Evolutionary conservation across 768 basidiomycete genomes (phyloP).

Genomic region (Phlebiopsis flavidoalba): DNA sequence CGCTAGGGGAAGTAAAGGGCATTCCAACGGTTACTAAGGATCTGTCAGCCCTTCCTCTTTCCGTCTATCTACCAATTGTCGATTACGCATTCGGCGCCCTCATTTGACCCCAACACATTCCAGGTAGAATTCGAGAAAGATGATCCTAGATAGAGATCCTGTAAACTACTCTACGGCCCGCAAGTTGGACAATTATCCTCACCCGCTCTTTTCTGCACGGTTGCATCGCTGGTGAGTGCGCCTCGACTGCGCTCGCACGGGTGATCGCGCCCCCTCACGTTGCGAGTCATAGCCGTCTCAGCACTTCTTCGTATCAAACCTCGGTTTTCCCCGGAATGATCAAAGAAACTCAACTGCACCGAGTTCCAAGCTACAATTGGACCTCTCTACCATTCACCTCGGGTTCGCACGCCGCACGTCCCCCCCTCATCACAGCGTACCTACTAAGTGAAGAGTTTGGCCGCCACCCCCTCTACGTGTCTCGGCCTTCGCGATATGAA

Average conservation of each 20-base stretch:
- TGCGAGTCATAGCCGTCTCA: constrained; percentile 35
- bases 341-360: constrained; percentile 29
- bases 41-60: no score
- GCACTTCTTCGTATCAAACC: constrained; percentile 46
- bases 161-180: constrained; percentile 24
- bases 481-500: constrained; percentile 44
- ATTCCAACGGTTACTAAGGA: no score
- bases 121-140: constrained; percentile 31
- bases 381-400: constrained; percentile 47
- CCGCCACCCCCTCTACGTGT: constrained; percentile 53
- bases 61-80: constrained; percentile 16
- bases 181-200: constrained; percentile 40
- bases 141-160: constrained; percentile 28
- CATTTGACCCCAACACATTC: not conserved
- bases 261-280: not conserved
- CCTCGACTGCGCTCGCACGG: not conserved
- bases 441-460: constrained; percentile 75
- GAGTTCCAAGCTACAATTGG: constrained; percentile 26
- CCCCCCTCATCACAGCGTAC: constrained; percentile 67
- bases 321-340: constrained; percentile 58
- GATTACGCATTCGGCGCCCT: not conserved
- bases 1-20: no score
- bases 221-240: not conserved
- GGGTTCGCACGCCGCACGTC: constrained; percentile 58
- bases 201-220: constrained; percentile 46